Evolutionary conservation across 1,139 yeast genomes (phyloP), one percentile per base, ranked within the genome.

Genomic region (Yamadazyma jaroonii): DNA sequence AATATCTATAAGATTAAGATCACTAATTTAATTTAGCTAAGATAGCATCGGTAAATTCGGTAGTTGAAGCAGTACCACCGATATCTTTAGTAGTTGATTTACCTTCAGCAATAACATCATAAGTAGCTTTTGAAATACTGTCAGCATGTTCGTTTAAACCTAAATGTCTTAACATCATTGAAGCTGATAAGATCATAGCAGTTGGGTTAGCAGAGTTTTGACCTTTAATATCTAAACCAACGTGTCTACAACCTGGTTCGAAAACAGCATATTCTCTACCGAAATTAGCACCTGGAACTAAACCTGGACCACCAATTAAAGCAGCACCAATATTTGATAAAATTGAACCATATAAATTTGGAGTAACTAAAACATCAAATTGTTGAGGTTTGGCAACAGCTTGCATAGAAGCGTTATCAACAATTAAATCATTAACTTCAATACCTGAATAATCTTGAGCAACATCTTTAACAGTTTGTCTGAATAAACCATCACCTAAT

Each of bases 211-310:
- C 97, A 50, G 86, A 77, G 75, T 88, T 85, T 69, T 86, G 81
- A 61, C 96, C 97, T 75, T 87, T 78, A 64, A 92, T 86, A 70
- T 90, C 97, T 58, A 89, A 78, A 68, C 97, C 98, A 57, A 90
- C 97, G 74, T 92, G 98, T 78, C 97, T 86, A 74, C 97, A 90
- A 68, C 97, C 98, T 56, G 98, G 98, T 77, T 92, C 98, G 67
- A 92, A 92, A 49, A 92, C 94, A 43, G 98, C 97, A 66, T 85
- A 84, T 61, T 92, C 97, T 67, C 96, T 85, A 69, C 98, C 97
- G 56, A 87, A 89, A 77, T 89, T 87, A 57, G 95, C 97, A 69
- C 97, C 97, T 57, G 98, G 97, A 41, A 92, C 96, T 57, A 92
- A 77, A 69, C 97, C 97, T 61, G 97, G 97, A 56, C 97, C 97